Evolutionary conservation across 352 stramenopile genomes (phyloP), one percentile per base, ranked within the genome.

Genomic region (Phytophthora aleatoria): DNA sequence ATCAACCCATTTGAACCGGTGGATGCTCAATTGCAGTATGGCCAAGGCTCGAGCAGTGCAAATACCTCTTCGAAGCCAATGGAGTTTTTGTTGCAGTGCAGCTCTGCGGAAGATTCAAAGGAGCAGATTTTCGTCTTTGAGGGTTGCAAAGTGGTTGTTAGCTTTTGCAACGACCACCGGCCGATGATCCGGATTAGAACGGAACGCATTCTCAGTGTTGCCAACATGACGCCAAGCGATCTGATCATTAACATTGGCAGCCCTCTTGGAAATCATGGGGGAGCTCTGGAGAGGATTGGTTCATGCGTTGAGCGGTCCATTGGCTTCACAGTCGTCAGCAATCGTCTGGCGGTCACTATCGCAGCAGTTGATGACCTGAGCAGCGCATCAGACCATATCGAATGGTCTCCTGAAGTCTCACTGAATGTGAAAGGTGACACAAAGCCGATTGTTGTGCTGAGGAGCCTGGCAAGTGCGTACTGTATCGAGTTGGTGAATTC

Each of bases 1-100:
- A 67, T 86, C 26, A 84, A 86, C 24, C 77, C 77, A 8, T 82
- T 74, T 39, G 69, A 79, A 39, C 35, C 52, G 0, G 50, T 73
- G 4, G 50, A 69, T 11, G 27, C 73, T 41, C 28, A 67, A 52
- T 9, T 78, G 26, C 28, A 60, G 13, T 78, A 61, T 42, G 57
- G 56, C 10, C 38, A 58, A 48, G 10, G 30, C 26, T 41, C n/a
- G 33, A 30, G 26, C 16, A 61, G 20, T 38, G 12, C 35, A 2
- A 44, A 54, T 30, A 33, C 11, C 5, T 43, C 51, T 16, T 15
- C 20, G 0, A 55, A 70, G 12, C 35, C 30, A 16, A 42, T 61
- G 13, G 27, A 36, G 0, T 74, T 76, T 57, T 51, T 54, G 11
- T 66, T 73, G 53, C 48, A 68, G 41, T 72, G 35, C 27, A 67